Evolutionary conservation across 1,284 basidiomycete species (phyloP).

Genomic region (Malassezia japonica): DNA sequence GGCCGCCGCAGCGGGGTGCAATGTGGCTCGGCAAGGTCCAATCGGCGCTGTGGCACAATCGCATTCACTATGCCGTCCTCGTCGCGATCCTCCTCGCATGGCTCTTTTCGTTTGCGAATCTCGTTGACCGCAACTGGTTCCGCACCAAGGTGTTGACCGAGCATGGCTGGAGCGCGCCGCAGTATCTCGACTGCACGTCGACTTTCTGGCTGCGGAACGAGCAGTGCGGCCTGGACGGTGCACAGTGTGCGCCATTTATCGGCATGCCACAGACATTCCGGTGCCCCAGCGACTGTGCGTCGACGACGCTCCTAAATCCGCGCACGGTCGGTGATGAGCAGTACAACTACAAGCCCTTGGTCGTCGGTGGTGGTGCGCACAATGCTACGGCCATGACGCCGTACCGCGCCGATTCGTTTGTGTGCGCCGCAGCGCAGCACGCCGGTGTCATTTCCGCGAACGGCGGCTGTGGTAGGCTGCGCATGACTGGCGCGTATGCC

Average conservation of each 20-base stretch:
- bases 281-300: conserved; percentile 66
- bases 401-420: conserved; percentile 73
- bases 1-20: conserved; percentile 1
- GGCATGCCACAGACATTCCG: conserved; percentile 58
- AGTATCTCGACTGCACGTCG: conserved; percentile 28
- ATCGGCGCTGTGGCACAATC: conserved; percentile 22
- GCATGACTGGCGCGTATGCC: conserved; percentile 63
- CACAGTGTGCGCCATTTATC: conserved; percentile 59
- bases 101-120: conserved; percentile 32
- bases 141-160: conserved; percentile 17
- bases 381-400: conserved; percentile 11
- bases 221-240: conserved; percentile 64
- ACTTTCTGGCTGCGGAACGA: conserved; percentile 47
- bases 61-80: conserved; percentile 32
- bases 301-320: conserved; percentile 63
- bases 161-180: conserved; percentile 15
- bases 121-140: conserved; percentile 35
- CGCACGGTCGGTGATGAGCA: conserved; percentile 62
- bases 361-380: conserved; percentile 69
- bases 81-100: conserved; percentile 27
- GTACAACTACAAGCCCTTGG: conserved; percentile 61
- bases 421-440: conserved; percentile 68
- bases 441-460: conserved; percentile 62
- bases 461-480: conserved; percentile 68
- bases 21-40: conserved; percentile 19